A percentile compares a stretch with the other conserved stretches of the same genome.
Evolutionary conservation across 73 alveolate genomes (phyloP).

Genomic region (Symbiodinium pilosum): DNA sequence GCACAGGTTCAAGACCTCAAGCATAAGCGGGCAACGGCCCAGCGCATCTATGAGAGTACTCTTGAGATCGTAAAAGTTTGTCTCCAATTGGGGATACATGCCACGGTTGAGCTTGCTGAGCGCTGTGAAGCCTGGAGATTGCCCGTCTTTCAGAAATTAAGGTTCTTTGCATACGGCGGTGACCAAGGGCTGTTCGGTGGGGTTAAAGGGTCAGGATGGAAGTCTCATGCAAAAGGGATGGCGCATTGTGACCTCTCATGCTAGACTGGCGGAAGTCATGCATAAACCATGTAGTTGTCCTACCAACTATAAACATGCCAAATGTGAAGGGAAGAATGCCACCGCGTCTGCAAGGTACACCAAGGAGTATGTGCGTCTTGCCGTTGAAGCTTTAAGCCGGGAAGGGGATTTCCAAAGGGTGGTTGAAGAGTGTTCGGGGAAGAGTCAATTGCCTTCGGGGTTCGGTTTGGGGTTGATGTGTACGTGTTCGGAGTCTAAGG

Average conservation of each 20-base stretch:
- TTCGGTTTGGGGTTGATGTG: background rate
- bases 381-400: background rate
- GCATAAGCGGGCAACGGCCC: background rate
- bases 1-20: background rate
- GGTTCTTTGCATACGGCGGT: too few relatives aligned
- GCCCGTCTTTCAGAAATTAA: background rate
- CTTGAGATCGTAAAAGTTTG: background rate
- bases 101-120: background rate
- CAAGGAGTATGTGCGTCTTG: background rate
- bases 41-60: background rate
- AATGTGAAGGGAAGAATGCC: constrained; percentile 24
- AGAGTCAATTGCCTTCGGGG: background rate
- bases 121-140: background rate
- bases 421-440: background rate
- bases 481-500: background rate
- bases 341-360: background rate
- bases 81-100: background rate
- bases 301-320: background rate
- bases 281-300: background rate
- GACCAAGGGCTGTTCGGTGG: background rate
- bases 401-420: background rate
- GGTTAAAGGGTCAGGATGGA: background rate
- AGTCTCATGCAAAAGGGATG: background rate
- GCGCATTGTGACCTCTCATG: constrained; percentile 1
- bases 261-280: background rate